Evolutionary conservation across 176 grass and related monocot species (phyloP).

Genomic region (Phragmites australis): DNA sequence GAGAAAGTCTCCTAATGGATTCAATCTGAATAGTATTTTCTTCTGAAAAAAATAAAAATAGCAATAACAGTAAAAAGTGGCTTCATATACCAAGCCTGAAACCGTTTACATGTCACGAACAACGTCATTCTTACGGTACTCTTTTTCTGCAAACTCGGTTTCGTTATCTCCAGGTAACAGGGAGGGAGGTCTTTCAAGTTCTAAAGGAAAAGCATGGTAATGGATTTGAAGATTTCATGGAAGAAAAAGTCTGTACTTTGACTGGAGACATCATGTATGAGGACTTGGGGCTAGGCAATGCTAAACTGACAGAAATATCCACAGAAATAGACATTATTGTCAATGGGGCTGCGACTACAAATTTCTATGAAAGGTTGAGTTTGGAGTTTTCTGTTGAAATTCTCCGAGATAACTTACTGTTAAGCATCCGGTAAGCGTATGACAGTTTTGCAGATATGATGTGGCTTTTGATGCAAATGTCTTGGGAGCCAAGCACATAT

Average conservation of each 20-base stretch:
- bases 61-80: background rate
- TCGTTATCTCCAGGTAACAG: too few species aligned
- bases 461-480: conserved; percentile 54
- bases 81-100: background rate
- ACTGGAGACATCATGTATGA: too few species aligned
- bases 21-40: background rate
- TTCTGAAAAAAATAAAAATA: background rate
- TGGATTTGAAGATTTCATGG: too few species aligned
- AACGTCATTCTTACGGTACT: background rate
- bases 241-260: too few species aligned
- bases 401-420: background rate
- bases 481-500: conserved; percentile 51
- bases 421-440: background rate
- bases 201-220: too few species aligned
- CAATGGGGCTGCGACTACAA: too few species aligned
- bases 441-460: conserved; percentile 46
- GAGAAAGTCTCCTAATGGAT: background rate
- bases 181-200: too few species aligned
- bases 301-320: too few species aligned
- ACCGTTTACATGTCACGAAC: background rate
- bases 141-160: too few species aligned
- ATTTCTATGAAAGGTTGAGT: too few species aligned
- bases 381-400: background rate
- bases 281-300: too few species aligned
- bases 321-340: too few species aligned